A percentile compares a stretch with the other conserved stretches of the same genome.
phyloP scores from a whole-genome alignment of 371 early-diverging fungal species.

The Coemansia sp. region DNA sequence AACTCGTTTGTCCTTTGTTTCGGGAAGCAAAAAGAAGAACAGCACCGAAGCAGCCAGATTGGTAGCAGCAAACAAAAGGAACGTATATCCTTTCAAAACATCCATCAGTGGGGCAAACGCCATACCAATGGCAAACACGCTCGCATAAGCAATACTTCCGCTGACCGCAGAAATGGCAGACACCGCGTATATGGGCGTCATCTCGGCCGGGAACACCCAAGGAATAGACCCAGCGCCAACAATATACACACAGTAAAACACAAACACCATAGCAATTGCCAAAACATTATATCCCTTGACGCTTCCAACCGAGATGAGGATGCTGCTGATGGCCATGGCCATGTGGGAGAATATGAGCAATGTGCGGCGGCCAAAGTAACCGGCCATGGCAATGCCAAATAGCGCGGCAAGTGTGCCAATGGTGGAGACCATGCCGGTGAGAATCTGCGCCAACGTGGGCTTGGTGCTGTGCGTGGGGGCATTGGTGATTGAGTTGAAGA shows the following conservation, averaged over 20 bases:
- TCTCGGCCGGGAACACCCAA: constrained; percentile 66
- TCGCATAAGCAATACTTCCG: constrained; percentile 62
- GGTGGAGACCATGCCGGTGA: constrained; percentile 55
- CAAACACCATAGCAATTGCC: constrained; percentile 65
- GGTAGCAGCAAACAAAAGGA: constrained; percentile 61
- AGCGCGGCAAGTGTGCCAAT: constrained; percentile 57
- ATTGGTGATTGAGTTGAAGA: constrained; percentile 16
- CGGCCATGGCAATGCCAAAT: constrained; percentile 58
- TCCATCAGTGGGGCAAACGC: constrained; percentile 60
- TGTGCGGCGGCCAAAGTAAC: constrained; percentile 69
- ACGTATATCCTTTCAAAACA: constrained; percentile 63
- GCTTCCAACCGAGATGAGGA: constrained; percentile 60
- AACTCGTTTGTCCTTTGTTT: constrained; percentile 65
- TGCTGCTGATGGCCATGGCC: constrained; percentile 58
- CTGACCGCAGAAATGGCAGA: constrained; percentile 61
- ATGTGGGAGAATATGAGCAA: constrained; percentile 66
- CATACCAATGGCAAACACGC: constrained; percentile 65
- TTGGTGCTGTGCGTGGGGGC: neutral
- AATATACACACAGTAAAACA: constrained; percentile 73
- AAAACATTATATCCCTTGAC: constrained; percentile 52
- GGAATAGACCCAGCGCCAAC: constrained; percentile 80
- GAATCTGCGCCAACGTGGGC: constrained; percentile 35
- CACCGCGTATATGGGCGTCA: constrained; percentile 67
- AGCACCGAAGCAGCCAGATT: constrained; percentile 55
- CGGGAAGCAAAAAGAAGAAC: constrained; percentile 66